phyloP scores from a whole-genome alignment of 495 filamentous ascomycete genomes.

The Poronia punctata region DNA sequence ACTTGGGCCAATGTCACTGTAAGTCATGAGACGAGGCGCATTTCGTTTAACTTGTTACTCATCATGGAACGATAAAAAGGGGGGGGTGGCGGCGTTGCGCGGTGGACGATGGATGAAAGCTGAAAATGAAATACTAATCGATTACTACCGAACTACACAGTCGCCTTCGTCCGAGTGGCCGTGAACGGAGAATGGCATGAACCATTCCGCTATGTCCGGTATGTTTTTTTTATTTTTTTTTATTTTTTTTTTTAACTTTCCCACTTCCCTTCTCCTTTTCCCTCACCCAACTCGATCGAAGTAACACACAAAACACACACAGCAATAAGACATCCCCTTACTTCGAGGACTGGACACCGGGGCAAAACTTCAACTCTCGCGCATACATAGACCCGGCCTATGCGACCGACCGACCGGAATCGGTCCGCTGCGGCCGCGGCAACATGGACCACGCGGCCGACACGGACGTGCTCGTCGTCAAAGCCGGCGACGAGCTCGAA shows the following conservation, averaged over 20 bases:
- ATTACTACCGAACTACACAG: too few relatives aligned
- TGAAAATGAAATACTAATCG: too few relatives aligned
- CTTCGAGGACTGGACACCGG: not conserved
- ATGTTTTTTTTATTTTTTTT: not conserved
- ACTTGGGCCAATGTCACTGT: too few relatives aligned
- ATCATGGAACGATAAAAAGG: too few relatives aligned
- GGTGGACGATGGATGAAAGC: too few relatives aligned
- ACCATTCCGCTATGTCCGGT: slow-evolving; percentile 3
- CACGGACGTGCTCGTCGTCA: slow-evolving; percentile 1
- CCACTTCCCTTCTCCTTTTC: not conserved
- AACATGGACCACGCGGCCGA: slow-evolving; percentile 3
- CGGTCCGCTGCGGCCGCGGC: slow-evolving; percentile 1
- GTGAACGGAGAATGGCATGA: slow-evolving; percentile 2
- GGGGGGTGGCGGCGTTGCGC: too few relatives aligned
- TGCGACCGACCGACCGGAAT: not conserved
- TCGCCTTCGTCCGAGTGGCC: slow-evolving; percentile 1
- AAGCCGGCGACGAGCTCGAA: not conserved
- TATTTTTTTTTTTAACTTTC: not conserved
- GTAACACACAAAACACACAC: too few relatives aligned
- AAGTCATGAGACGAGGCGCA: too few relatives aligned
- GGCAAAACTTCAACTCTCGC: not conserved
- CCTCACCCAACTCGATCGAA: not conserved
- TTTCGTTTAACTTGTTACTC: too few relatives aligned
- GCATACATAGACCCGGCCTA: not conserved
- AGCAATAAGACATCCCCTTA: slow-evolving; percentile 1